Evolutionary conservation across 2,329 filamentous ascomycete species (phyloP), one percentile per base, ranked within the genome.

Genomic region (Ilyonectria robusta): DNA sequence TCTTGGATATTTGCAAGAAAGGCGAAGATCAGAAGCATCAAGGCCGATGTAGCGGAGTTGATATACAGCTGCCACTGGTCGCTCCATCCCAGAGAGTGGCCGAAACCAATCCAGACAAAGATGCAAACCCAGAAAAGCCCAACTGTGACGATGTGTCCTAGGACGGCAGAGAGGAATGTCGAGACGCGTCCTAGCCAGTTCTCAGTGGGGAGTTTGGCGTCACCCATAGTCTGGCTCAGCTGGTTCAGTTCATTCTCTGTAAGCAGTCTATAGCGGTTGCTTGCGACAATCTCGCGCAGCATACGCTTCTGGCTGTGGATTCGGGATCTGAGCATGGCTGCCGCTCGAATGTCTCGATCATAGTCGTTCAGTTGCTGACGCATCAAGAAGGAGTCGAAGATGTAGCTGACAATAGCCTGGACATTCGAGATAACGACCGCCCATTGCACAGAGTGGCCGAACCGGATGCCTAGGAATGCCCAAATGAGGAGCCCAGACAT

Each of bases 31-130:
- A 37, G 33, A 37, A 37, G 33, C 33, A 37, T 37, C 8, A 37
- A 15, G 8, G 33, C 72, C 6, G 84, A 82, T 0, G 82, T 83
- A 9, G 82, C 81, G 3, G 83, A 82, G 76, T 84, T 83, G 73
- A 83, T 79, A 68, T 82, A 80, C 13, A 82, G 75, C 72, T 82
- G 81, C 81, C 81, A 82, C 7, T 73, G 74, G 67, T 81, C 72
- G 47, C 73, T 77, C 64, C 75, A 82, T 33, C 71, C 31, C 35
- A 73, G 70, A 11, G 69, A 70, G 3, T 73, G 67, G 1, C 80
- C 81, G 17, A 78, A 76, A 35, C 71, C 76, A 10, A 79, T 64
- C 80, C 80, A 82, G 35, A 26, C 69, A 53, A 76, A 50, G 59
- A 82, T 80, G 48, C 79, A 77, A 9, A 72, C 68, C 79, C 78